A percentile compares a stretch with the other conserved stretches of the same genome.
phyloP scores from a whole-genome alignment of 345 rosid species.

The Corchorus capsularis region DNA sequence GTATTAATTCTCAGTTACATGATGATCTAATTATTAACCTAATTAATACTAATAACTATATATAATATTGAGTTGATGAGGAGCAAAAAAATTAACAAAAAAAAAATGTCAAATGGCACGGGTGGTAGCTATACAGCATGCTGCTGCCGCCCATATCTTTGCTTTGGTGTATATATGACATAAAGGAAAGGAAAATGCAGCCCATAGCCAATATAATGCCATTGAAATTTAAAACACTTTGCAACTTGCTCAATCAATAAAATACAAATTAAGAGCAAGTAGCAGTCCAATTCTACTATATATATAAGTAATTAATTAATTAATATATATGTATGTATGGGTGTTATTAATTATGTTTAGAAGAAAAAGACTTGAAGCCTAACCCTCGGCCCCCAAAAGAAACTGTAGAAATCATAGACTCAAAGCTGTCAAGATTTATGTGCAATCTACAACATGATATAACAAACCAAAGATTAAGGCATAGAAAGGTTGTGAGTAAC shows the following conservation, averaged over 20 bases:
- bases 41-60: too few relatives aligned
- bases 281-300: background rate
- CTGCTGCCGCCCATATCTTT: background rate
- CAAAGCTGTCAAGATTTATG: background rate
- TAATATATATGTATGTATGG: background rate
- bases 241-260: constrained; percentile 4
- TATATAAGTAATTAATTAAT: too few relatives aligned
- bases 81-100: too few relatives aligned
- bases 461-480: background rate
- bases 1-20: too few relatives aligned
- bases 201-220: background rate
- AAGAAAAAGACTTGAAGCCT: constrained; percentile 13
- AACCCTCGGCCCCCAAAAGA: background rate
- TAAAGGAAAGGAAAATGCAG: background rate
- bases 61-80: too few relatives aligned
- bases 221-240: background rate
- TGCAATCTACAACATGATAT: background rate
- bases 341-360: background rate
- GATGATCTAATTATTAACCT: too few relatives aligned
- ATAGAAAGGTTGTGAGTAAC: constrained; percentile 15
- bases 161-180: too few relatives aligned
- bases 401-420: background rate
- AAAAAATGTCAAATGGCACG: too few relatives aligned
- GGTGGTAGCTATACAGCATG: too few relatives aligned
- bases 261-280: background rate